These are phyloP conservation scores for Blastomyces percursus DNA, from an alignment of 2,329 filamentous ascomycete species.

Conservation along the genomic window DNA sequence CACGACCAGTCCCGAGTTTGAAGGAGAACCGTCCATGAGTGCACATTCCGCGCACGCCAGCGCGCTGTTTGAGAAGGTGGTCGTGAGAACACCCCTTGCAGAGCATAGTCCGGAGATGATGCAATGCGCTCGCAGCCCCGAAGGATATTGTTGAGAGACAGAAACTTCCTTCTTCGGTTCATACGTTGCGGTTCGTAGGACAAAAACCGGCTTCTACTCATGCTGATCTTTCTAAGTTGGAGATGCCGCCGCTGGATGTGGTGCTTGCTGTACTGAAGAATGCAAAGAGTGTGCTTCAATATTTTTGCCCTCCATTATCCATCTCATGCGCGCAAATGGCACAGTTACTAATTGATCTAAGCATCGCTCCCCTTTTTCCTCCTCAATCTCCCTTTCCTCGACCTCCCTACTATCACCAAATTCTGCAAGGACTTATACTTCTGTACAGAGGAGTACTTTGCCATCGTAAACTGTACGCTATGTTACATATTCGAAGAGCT, in stretches of 20 bases:
- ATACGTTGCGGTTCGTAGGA: slow-evolving; percentile 21
- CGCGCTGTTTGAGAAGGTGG: slow-evolving; percentile 33
- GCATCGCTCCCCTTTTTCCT: slow-evolving; percentile 14
- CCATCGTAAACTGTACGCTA: slow-evolving; percentile 30
- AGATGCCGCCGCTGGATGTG: slow-evolving; percentile 28
- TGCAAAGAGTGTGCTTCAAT: slow-evolving; percentile 23
- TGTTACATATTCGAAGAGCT: slow-evolving; percentile 30
- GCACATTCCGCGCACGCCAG: slow-evolving; percentile 40
- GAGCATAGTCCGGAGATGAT: slow-evolving; percentile 30
- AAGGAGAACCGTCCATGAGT: slow-evolving; percentile 41
- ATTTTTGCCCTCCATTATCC: not conserved
- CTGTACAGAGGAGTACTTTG: slow-evolving; percentile 33
- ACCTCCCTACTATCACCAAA: slow-evolving; percentile 25
- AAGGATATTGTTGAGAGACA: slow-evolving; percentile 32
- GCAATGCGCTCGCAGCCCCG: slow-evolving; percentile 27
- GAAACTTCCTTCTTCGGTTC: slow-evolving; percentile 19
- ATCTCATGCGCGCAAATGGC: not conserved
- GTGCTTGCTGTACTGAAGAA: slow-evolving; percentile 25
- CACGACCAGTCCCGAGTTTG: slow-evolving; percentile 27
- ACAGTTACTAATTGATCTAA: slow-evolving; percentile 3
- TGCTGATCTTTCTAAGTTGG: slow-evolving; percentile 24
- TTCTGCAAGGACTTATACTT: slow-evolving; percentile 36
- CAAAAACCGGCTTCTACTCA: slow-evolving; percentile 17
- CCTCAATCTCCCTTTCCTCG: slow-evolving; percentile 17
- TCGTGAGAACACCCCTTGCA: slow-evolving; percentile 26